Base-by-base conservation (phyloP, 1,284 basidiomycete genomes). In the Tylopilus sp. region DNA sequence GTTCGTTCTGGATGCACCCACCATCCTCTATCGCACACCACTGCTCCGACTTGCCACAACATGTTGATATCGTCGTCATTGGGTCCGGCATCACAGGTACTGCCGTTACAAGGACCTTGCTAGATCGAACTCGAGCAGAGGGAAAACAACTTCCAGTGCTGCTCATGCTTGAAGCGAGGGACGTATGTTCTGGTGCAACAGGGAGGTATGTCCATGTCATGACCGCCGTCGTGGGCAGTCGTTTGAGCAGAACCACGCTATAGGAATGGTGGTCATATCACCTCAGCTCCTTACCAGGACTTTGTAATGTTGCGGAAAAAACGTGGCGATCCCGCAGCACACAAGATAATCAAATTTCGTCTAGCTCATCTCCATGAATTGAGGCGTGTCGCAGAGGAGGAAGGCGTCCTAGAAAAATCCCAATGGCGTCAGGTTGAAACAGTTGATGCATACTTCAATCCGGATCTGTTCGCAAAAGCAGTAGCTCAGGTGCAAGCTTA, bases 1-100 rank as follows among this genome's bases (percentile, higher is more conserved):
- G 77, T 27, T 82, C 90, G 2, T 90, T 88, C 76, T 92, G 90
- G 90, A 85, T 84, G 35, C 77, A 82, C 17, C 89, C 89, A 3
- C 80, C 82, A 1, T 83, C 89, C 6, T 78, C 83, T 10, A 84
- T 91, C 48, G 82, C 88, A 5, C 74, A 76, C 3, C 79, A 85
- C 62, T 78, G 80, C 23, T 77, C 82, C 13, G 76, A 80, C 6
- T 67, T 89, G 9, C 88, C 89, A 3, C 72, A 76, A 1, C 78
- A 86, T 70, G 90, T 84, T 6, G 90, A 92, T 72, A 76, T 91
- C 19, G 87, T 92, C 16, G 81, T 92, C 68, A 85, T 92, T 70
- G 91, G 90, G 7, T 90, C 89, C 27, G 91, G 91, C 0, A 90
- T 92, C 64, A 90, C 90, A 5, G 89, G 90, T 1, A 82, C 89